Conservation (phyloP, 345 rosid genomes). For the Sonneratia alba region DNA sequence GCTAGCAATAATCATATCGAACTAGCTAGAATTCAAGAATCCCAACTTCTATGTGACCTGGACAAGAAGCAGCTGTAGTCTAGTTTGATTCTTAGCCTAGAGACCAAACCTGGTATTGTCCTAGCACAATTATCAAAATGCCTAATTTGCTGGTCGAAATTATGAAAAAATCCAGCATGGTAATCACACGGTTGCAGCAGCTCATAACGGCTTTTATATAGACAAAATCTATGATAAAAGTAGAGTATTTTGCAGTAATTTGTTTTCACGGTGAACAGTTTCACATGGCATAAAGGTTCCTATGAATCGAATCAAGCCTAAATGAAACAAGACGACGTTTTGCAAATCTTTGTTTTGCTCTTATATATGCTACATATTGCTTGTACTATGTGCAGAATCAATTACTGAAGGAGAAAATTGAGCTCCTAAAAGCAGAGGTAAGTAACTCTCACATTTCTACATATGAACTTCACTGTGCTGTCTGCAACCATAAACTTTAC, state of each 20-base stretch:
- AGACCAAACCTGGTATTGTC: no score
- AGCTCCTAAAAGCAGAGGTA: constrained; percentile 63
- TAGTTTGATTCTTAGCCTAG: no score
- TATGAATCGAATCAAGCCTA: neutral
- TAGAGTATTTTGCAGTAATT: no score
- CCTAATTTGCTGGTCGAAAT: no score
- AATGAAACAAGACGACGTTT: neutral
- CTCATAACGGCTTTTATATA: no score
- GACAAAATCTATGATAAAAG: no score
- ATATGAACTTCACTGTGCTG: neutral
- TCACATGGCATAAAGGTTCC: neutral
- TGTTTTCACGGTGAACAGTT: neutral
- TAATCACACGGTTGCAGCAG: no score
- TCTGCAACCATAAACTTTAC: neutral
- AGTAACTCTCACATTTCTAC: neutral
- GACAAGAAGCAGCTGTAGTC: no score
- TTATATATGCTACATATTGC: neutral
- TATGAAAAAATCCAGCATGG: no score
- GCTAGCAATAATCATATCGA: no score
- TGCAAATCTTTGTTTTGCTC: neutral
- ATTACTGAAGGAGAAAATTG: constrained; percentile 47
- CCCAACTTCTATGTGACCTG: no score
- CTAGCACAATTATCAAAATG: no score
- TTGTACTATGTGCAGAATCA: constrained; percentile 33
- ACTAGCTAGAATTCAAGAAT: neutral